These are phyloP conservation scores for Coemansia pectinata DNA, from an alignment of 192 early-diverging fungal genomes.

Conservation along the genomic window DNA sequence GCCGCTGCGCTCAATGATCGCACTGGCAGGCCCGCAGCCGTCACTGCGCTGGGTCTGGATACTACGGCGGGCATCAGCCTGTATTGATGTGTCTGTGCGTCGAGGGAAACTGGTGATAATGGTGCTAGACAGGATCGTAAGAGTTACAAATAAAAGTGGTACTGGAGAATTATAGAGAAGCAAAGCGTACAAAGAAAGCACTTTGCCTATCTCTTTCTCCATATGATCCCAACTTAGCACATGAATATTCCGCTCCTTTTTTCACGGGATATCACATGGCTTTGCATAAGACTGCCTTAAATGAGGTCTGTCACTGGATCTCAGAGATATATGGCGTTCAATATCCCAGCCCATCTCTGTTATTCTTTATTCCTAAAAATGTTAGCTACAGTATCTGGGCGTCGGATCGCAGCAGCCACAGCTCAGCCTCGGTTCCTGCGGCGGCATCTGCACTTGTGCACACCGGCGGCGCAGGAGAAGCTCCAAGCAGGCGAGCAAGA, in stretches of 20 bases:
- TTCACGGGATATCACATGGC: neutral
- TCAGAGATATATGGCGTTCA: no score
- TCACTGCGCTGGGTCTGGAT: slow-evolving; percentile 6
- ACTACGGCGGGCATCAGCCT: slow-evolving; percentile 17
- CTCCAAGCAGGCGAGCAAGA: neutral
- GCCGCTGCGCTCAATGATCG: slow-evolving; percentile 41
- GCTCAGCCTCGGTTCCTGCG: neutral
- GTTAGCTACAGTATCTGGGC: no score
- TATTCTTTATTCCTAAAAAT: no score
- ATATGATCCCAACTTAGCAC: no score
- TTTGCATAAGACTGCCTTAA: neutral
- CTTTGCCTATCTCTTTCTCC: neutral
- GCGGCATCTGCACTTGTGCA: slow-evolving; percentile 19
- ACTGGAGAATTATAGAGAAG: neutral
- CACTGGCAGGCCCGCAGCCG: slow-evolving; percentile 25
- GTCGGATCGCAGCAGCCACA: no score
- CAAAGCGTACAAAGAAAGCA: neutral
- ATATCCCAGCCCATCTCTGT: no score
- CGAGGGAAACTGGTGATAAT: neutral
- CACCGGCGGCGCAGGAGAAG: neutral
- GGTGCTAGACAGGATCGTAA: neutral
- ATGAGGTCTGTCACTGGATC: no score
- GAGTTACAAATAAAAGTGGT: neutral
- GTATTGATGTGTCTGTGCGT: neutral
- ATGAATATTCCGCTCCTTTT: neutral